These are phyloP conservation scores for Claviceps spartinae DNA, from an alignment of 2,329 filamentous ascomycete species.

Conservation along the genomic window DNA sequence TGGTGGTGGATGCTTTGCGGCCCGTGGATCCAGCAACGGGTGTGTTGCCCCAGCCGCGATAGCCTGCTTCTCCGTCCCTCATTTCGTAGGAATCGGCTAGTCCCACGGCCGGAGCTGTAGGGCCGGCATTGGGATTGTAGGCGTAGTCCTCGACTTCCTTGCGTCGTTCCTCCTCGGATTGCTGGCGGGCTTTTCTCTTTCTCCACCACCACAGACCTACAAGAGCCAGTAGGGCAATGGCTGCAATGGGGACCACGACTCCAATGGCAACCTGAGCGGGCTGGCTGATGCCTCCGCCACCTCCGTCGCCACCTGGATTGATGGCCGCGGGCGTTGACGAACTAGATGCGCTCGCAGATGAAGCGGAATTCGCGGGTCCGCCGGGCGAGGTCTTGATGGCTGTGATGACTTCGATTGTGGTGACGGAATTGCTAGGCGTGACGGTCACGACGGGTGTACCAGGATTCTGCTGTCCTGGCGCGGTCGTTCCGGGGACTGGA, in stretches of 20 bases:
- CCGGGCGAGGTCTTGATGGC: slow-evolving; percentile 10
- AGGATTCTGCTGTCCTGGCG: slow-evolving; percentile 6
- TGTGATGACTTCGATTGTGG: slow-evolving; percentile 14
- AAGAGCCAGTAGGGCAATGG: slow-evolving; percentile 67
- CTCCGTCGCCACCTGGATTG: slow-evolving; percentile 13
- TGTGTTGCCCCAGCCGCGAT: slow-evolving; percentile 87
- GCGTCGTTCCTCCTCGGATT: slow-evolving; percentile 72
- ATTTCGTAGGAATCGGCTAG: slow-evolving; percentile 51
- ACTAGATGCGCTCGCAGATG: slow-evolving; percentile 6
- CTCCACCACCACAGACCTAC: slow-evolving; percentile 75
- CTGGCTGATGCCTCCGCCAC: slow-evolving; percentile 37
- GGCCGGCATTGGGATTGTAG: slow-evolving; percentile 95
- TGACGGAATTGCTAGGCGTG: slow-evolving; percentile 9
- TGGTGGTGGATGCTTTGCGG: slow-evolving; percentile 77
- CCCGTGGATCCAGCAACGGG: slow-evolving; percentile 53
- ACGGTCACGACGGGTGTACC: slow-evolving; percentile 14
- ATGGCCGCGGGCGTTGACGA: slow-evolving; percentile 17
- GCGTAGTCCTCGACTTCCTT: slow-evolving; percentile 97
- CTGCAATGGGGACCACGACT: slow-evolving; percentile 84
- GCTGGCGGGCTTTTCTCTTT: slow-evolving; percentile 73
- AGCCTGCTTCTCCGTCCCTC: slow-evolving; percentile 62
- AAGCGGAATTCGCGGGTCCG: slow-evolving; percentile 5
- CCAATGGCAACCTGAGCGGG: slow-evolving; percentile 76
- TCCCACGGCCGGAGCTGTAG: slow-evolving; percentile 48
- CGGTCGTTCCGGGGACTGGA: slow-evolving; percentile 3